Base-by-base conservation (phyloP, 2,329 filamentous ascomycete species). In the Lachnellula hyalina region DNA sequence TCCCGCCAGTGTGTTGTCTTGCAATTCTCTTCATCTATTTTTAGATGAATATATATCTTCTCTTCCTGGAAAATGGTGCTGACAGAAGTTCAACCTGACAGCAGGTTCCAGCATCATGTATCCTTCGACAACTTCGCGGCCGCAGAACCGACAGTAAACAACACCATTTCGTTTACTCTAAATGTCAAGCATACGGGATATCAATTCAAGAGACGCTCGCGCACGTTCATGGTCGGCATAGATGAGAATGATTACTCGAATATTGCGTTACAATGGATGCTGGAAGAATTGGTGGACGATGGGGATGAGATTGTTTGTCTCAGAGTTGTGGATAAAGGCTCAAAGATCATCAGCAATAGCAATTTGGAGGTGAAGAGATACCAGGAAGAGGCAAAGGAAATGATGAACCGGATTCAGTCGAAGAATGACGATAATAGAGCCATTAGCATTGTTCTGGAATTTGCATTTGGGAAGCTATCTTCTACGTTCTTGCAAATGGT, bases 181-280 rank as follows among this genome's bases (percentile, higher is more conserved):
- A 86, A 86, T 61, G 81, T 84, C 60, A 89, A 89, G 66, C 86
- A 89, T 66, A 84, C 82, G 65, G 84, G 87, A 63, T 89, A 89
- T 68, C 80, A 83, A 62, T 83, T 80, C 67, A 85, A 82, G 48
- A 80, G 85, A 59, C 78, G 84, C 25, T 87, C 83, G 21, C 77
- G 86, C 32, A 89, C 85, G 0, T 89, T 89, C 61, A 75, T 89
- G 25, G 87, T 85, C 63, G 86, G 86, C 7, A 85, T 85, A 21
- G 86, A 89, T 65, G 82, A 86, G 61, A 89, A 89, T 61, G 85
- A 88, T 53, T 89, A 89, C 69, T 87, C 84, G 2, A 84, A 89
- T 52, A 88, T 86, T 68, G 86, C 86, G 5, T 74, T 90, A 7
- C 83, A 87, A 67, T 90, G 86, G 85, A 77, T 89, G 59, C 79